Evolutionary conservation across 2,329 filamentous ascomycete genomes (phyloP).

Genomic region (Botrytis hyacinthi): DNA sequence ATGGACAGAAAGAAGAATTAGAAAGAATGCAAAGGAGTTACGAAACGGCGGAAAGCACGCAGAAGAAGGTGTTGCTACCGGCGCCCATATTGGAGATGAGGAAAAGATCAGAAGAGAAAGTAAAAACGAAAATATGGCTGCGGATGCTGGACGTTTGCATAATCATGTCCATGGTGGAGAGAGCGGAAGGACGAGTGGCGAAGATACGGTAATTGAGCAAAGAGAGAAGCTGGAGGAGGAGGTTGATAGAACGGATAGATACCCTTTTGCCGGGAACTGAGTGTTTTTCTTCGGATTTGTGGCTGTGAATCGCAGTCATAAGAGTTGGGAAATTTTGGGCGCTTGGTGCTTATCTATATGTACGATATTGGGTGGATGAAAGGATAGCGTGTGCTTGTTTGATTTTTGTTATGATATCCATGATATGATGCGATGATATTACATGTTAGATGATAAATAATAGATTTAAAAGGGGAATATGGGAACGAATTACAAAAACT

Average conservation of each 20-base stretch:
- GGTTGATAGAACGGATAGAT: constrained; percentile 8
- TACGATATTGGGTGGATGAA: neutral
- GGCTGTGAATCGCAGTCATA: neutral
- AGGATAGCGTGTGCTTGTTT: neutral
- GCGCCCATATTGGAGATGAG: neutral
- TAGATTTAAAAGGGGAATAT: neutral
- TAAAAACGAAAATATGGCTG: neutral
- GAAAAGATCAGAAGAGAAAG: neutral
- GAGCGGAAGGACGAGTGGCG: constrained; percentile 5
- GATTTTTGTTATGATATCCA: constrained; percentile 9
- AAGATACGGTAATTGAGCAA: neutral
- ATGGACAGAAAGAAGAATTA: constrained; percentile 16
- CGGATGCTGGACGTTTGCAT: neutral
- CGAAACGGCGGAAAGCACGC: neutral
- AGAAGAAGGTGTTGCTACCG: neutral
- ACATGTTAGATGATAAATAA: neutral
- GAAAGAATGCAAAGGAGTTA: constrained; percentile 4
- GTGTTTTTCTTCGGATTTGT: neutral
- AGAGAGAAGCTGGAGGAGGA: constrained; percentile 8
- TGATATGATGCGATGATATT: neutral
- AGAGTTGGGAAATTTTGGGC: neutral
- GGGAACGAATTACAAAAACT: too few relatives aligned
- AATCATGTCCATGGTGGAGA: neutral
- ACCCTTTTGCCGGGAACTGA: constrained; percentile 4
- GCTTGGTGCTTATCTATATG: neutral